These are phyloP conservation scores for Lodderomyces theae DNA, from an alignment of 1,139 yeast species.

Conservation along the genomic window DNA sequence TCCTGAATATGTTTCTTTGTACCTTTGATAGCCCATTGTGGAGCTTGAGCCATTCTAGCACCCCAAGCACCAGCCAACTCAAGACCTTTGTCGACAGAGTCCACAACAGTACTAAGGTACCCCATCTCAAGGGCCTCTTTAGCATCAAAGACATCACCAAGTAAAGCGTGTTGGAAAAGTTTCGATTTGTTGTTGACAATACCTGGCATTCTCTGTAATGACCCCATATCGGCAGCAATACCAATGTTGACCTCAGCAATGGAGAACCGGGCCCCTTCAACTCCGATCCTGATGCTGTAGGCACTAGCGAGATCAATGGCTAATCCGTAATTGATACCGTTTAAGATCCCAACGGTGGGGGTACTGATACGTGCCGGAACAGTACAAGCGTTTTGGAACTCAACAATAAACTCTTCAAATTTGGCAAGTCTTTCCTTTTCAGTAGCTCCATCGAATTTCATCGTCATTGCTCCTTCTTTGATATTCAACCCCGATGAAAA, in stretches of 20 bases:
- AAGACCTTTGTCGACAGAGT: slow-evolving; percentile 50
- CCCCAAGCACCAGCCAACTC: slow-evolving; percentile 53
- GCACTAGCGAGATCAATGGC: slow-evolving; percentile 67
- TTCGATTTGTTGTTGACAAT: slow-evolving; percentile 56
- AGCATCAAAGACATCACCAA: slow-evolving; percentile 57
- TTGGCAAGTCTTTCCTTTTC: slow-evolving; percentile 20
- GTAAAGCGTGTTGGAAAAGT: slow-evolving; percentile 59
- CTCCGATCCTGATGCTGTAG: slow-evolving; percentile 56
- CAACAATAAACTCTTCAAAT: slow-evolving; percentile 43
- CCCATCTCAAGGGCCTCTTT: slow-evolving; percentile 60
- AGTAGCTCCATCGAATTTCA: background rate
- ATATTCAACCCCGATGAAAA: slow-evolving; percentile 71
- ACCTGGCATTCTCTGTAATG: slow-evolving; percentile 64
- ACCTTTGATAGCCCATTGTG: slow-evolving; percentile 64
- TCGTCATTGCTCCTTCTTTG: slow-evolving; percentile 30
- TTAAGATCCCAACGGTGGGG: slow-evolving; percentile 48
- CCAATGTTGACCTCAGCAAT: slow-evolving; percentile 74
- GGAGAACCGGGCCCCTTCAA: slow-evolving; percentile 53
- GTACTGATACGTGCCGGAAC: slow-evolving; percentile 46
- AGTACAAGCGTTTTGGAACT: slow-evolving; percentile 58
- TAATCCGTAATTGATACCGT: slow-evolving; percentile 55
- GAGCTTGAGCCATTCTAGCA: slow-evolving; percentile 42
- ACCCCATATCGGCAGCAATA: slow-evolving; percentile 77
- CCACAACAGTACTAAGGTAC: slow-evolving; percentile 46
- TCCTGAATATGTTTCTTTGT: slow-evolving; percentile 58